These are phyloP conservation scores for Calonectria fujianensis DNA, from an alignment of 2,329 filamentous ascomycete genomes.

Conservation along the genomic window DNA sequence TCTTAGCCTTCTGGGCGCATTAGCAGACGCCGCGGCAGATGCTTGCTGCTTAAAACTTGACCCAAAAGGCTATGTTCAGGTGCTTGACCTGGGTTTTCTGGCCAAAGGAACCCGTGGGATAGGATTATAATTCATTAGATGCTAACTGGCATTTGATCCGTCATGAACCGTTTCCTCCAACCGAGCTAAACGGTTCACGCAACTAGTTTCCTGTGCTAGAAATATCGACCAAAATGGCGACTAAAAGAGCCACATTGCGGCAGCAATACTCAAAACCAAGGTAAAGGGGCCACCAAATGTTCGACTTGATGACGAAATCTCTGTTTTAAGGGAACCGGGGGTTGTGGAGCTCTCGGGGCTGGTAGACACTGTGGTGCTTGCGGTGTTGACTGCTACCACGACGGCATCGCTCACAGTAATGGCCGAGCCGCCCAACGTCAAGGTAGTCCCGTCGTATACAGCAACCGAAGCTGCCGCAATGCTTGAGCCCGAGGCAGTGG, in stretches of 20 bases:
- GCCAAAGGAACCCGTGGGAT: background rate
- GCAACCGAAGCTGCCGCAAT: background rate
- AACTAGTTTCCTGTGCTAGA: background rate
- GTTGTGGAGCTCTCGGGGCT: background rate
- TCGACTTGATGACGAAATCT: background rate
- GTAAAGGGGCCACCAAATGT: background rate
- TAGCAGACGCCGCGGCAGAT: too few relatives aligned
- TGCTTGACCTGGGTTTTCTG: background rate
- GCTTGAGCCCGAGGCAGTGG: constrained; percentile 2
- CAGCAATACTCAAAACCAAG: background rate
- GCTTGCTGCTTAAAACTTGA: background rate
- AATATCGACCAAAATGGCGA: background rate
- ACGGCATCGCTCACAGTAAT: background rate
- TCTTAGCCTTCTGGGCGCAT: too few relatives aligned
- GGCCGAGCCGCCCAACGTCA: constrained; percentile 3
- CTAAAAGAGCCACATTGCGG: background rate
- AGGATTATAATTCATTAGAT: background rate
- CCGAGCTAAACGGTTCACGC: background rate
- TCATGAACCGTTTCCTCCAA: background rate
- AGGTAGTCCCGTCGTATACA: background rate
- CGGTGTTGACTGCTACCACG: background rate
- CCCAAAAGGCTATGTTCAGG: background rate
- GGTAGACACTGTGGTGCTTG: background rate
- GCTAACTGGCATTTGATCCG: background rate
- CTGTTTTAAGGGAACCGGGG: background rate